phyloP scores from a whole-genome alignment of 2,329 filamentous ascomycete species.

The Ophioceras dolichostomum region DNA sequence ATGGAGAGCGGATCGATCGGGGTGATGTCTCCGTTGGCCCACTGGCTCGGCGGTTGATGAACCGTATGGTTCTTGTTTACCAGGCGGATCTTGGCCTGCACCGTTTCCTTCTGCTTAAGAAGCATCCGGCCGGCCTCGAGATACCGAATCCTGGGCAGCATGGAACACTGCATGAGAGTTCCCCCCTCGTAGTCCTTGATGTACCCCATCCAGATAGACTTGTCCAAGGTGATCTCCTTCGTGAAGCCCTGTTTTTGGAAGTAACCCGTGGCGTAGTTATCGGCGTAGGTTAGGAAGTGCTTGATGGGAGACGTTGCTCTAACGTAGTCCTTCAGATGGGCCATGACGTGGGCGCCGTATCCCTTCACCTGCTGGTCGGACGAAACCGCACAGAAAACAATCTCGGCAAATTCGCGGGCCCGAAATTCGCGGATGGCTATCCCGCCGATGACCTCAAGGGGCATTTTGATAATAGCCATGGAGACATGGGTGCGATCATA shows the following conservation, averaged over 20 bases:
- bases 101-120: constrained; percentile 62
- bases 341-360: constrained; percentile 68
- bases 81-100: constrained; percentile 60
- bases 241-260: constrained; percentile 75
- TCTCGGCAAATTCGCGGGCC: constrained; percentile 60
- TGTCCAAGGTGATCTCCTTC: constrained; percentile 63
- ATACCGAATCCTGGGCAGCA: constrained; percentile 64
- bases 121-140: constrained; percentile 59
- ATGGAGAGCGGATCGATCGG: constrained; percentile 57
- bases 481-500: constrained; percentile 65
- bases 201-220: constrained; percentile 65
- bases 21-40: constrained; percentile 45
- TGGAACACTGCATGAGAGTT: constrained; percentile 69
- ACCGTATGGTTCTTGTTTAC: constrained; percentile 59
- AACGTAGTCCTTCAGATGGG: constrained; percentile 65
- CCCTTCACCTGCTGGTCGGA: constrained; percentile 71
- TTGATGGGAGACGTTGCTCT: constrained; percentile 65
- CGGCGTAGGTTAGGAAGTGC: constrained; percentile 69
- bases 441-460: constrained; percentile 54
- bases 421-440: constrained; percentile 68
- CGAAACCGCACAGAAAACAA: constrained; percentile 67
- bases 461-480: constrained; percentile 65
- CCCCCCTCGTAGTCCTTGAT: constrained; percentile 74
- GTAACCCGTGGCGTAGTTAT: constrained; percentile 70
- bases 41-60: constrained; percentile 53